Base-by-base conservation (phyloP, 768 basidiomycete species). In the Termitomyces sp. region DNA sequence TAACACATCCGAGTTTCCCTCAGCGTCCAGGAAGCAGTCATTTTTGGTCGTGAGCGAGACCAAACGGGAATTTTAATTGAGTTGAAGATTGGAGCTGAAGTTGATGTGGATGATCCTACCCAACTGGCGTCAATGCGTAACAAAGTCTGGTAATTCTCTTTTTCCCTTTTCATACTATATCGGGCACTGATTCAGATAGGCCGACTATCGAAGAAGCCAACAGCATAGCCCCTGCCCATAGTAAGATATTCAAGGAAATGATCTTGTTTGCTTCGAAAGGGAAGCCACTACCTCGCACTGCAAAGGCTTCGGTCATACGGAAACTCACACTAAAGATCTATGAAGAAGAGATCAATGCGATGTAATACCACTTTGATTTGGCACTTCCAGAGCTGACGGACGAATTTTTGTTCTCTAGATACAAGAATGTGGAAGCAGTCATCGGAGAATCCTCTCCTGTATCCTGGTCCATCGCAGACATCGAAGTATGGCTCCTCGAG, bases 161-260 rank as follows among this genome's bases (percentile, higher is more conserved):
- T 20, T 13, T 20, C 0, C 1, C 12, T 15, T 31, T 31, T 16
- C 18, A 1, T 46, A 6, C 5, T n/a, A n/a, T n/a, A 32, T 15
- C 15, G 7, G 13, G 18, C 31, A 31, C 45, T 22, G 13, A 32
- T 2, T 3, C 20, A 27, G 22, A 22, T 23, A 47, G 45, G 45
- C 13, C 45, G 22, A 47, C 32, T 4, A 33, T 47, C 9, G 76
- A 76, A 38, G 70, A 76, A 27, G 77, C 76, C 1, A 80, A 79
- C 59, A 64, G 54, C 13, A 60, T 61, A 2, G 70, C 73, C 0
- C 77, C 78, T 0, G 52, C 66, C 0, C 77, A 72, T 40, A 76
- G 74, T 50, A 67, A 72, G 16, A 70, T 79, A 9, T 78, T 77
- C 64, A 77, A 76, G 54, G 76, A 83, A 56, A 46, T 46, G 45